phyloP scores from a whole-genome alignment of 2,329 filamentous ascomycete species.

The Xenoacremonium recifei region DNA sequence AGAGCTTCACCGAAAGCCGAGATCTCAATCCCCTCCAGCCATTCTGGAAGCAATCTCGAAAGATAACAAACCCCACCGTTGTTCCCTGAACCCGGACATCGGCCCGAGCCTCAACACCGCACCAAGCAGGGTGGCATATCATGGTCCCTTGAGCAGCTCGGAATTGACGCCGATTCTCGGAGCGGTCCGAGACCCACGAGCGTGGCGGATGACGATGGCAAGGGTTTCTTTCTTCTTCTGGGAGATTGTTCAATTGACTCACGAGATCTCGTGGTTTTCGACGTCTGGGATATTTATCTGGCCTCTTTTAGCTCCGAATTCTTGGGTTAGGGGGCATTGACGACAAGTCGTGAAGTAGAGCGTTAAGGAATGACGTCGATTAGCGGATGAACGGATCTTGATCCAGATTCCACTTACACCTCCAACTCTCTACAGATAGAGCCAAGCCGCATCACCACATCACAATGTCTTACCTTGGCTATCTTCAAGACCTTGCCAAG shows the following conservation, averaged over 20 bases:
- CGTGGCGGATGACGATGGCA: neutral
- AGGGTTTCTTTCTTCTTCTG: neutral
- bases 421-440: neutral
- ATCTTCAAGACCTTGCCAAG: slow-evolving; percentile 14
- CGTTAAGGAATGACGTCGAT: too few species aligned
- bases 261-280: neutral
- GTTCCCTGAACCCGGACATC: too few species aligned
- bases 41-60: too few species aligned
- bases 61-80: too few species aligned
- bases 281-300: neutral
- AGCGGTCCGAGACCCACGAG: neutral
- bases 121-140: too few species aligned
- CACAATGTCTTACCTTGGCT: slow-evolving; percentile 17
- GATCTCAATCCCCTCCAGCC: too few species aligned
- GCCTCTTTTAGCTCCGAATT: neutral
- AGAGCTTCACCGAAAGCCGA: too few species aligned
- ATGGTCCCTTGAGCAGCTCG: neutral
- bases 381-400: neutral
- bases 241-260: neutral
- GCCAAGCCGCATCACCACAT: too few species aligned
- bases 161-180: neutral
- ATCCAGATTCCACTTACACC: neutral
- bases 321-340: neutral
- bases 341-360: neutral
- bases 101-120: too few species aligned